Base-by-base conservation (phyloP, 805 yeast species). In the Saccharomycopsis microspora region DNA sequence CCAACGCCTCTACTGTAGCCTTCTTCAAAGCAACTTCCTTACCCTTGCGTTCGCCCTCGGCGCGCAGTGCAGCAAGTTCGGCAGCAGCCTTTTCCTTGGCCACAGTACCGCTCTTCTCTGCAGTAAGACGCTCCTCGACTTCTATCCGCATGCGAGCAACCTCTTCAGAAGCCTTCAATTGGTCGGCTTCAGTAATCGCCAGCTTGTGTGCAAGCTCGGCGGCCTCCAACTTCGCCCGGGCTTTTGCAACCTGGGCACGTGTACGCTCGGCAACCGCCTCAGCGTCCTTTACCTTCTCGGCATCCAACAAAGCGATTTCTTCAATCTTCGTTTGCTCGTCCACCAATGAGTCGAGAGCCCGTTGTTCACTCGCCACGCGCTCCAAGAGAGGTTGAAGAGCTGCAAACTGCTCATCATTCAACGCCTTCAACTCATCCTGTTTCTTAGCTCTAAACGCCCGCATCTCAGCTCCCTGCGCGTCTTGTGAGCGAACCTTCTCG, bases 1-100 rank as follows among this genome's bases (percentile, higher is more conserved):
- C 48, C 28, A 51, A 41, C 10, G 53, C 48, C 43, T 46, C 37
- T 31, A 51, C 33, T 5, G 54, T 50, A 6, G 33, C 45, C 27
- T 40, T 35, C 33, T 51, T 51, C 41, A 51, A 46, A 32, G 48
- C 52, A 28, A 49, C 33, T 33, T 45, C 53, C 30, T 49, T 48
- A 30, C 43, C 31, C 11, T 36, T 46, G 33, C 42, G 48, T 31
- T 48, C 27, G 11, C 31, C n/a, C 19, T 51, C 50, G 10, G 39
- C 36, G 8, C 38, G 36, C 7, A 46, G 35, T 34, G 39, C 39
- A 36, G 48, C 48, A 5, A 33, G 31, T 11, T 51, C 53, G 28
- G 35, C 37, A 10, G 29, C 6, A 2, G 54, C 52, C 11, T 49
- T 35, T 29, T 49, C 43, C 32, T 46, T 39, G 3, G 30, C 39